A percentile compares a stretch with the other conserved stretches of the same genome.
Evolutionary conservation across 192 early-diverging fungal species (phyloP).

Genomic region (Neocallimastix lanati): DNA sequence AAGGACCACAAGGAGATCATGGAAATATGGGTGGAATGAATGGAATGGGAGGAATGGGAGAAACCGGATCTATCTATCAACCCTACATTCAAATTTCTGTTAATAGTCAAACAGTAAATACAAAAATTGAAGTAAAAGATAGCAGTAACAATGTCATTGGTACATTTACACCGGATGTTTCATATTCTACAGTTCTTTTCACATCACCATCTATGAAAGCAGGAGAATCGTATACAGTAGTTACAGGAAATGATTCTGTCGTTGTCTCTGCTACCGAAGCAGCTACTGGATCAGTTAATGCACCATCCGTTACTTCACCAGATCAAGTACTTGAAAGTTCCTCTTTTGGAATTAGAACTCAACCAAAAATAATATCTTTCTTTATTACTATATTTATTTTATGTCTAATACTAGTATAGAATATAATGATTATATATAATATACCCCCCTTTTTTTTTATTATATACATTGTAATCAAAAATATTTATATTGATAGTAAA

Average conservation of each 20-base stretch:
- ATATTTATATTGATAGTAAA: too few relatives aligned
- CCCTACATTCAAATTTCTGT: background rate
- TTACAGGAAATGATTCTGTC: background rate
- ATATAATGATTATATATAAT: too few relatives aligned
- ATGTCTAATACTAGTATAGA: too few relatives aligned
- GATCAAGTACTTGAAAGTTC: too few relatives aligned
- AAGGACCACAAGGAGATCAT: background rate
- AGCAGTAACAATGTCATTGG: background rate
- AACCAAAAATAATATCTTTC: too few relatives aligned
- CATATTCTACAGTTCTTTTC: background rate
- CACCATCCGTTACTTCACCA: background rate
- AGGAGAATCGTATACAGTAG: background rate
- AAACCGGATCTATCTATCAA: background rate
- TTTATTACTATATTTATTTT: too few relatives aligned
- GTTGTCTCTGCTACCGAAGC: background rate
- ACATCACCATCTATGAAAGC: background rate
- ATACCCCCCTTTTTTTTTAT: too few relatives aligned
- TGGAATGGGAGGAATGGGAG: background rate
- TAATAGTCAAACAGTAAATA: background rate
- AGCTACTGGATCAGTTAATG: background rate
- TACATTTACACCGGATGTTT: background rate
- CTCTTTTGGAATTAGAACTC: too few relatives aligned
- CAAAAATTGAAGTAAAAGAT: background rate
- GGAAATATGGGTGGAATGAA: background rate
- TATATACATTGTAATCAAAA: too few relatives aligned